These are phyloP conservation scores for Funneliformis caledonium DNA, from an alignment of 371 early-diverging fungal genomes.

Conservation along the genomic window DNA sequence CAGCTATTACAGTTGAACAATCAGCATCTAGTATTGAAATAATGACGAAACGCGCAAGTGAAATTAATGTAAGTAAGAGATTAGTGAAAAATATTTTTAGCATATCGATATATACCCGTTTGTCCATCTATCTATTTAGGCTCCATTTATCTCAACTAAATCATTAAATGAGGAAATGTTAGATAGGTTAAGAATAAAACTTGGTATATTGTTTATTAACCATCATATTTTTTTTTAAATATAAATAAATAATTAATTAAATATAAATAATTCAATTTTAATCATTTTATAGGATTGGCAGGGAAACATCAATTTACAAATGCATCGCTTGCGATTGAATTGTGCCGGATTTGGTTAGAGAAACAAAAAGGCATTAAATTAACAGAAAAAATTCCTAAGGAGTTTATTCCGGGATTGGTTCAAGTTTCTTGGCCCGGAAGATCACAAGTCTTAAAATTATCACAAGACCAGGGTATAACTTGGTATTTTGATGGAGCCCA, in stretches of 20 bases:
- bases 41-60: constrained; percentile 69
- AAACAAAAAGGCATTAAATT: constrained; percentile 44
- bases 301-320: constrained; percentile 88
- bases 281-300: constrained; percentile 60
- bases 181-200: constrained; percentile 21
- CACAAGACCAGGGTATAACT: constrained; percentile 52
- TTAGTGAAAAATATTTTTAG: not conserved
- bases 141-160: constrained; percentile 28
- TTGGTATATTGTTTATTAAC: constrained; percentile 36
- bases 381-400: constrained; percentile 49
- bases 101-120: not conserved
- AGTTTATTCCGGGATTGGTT: constrained; percentile 63
- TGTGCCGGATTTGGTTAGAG: constrained; percentile 69
- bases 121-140: not conserved
- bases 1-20: constrained; percentile 77
- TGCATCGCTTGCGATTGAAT: constrained; percentile 77
- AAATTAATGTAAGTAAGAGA: constrained; percentile 56
- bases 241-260: not conserved
- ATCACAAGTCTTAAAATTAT: constrained; percentile 63
- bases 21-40: constrained; percentile 70
- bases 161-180: constrained; percentile 42
- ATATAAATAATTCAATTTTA: not conserved
- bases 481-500: constrained; percentile 96
- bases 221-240: too few species aligned
- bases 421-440: constrained; percentile 90